phyloP scores from a whole-genome alignment of 768 basidiomycete species.

The Gyrodon lividus region DNA sequence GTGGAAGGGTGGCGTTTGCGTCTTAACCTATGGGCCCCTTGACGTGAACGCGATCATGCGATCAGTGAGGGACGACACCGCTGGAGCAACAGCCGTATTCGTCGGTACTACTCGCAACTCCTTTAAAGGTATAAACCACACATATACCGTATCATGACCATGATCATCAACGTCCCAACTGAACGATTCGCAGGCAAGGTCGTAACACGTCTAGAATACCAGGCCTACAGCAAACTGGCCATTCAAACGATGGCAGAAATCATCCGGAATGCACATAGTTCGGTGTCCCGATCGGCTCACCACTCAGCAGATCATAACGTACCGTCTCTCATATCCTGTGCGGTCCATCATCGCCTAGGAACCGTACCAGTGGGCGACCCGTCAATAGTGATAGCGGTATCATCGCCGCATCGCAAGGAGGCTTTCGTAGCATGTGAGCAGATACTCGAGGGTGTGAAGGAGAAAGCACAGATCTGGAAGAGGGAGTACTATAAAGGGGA shows the following conservation, averaged over 20 bases:
- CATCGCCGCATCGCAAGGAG: conserved; percentile 80
- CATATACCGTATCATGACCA: neutral
- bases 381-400: conserved; percentile 83
- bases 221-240: conserved; percentile 79
- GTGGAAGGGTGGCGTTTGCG: conserved; percentile 34
- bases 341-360: conserved; percentile 77
- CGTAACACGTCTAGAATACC: conserved; percentile 76
- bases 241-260: conserved; percentile 74
- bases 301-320: conserved; percentile 25
- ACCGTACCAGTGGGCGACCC: conserved; percentile 74
- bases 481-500: conserved; percentile 81
- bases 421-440: conserved; percentile 78
- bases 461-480: conserved; percentile 88
- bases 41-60: conserved; percentile 56
- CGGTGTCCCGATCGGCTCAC: conserved; percentile 44
- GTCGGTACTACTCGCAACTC: conserved; percentile 85
- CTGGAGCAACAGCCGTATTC: conserved; percentile 75
- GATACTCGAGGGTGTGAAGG: conserved; percentile 85
- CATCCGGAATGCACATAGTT: conserved; percentile 43
- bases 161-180: conserved; percentile 6
- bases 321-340: conserved; percentile 52
- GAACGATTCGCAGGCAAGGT: conserved; percentile 49
- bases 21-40: conserved; percentile 59
- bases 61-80: conserved; percentile 59
- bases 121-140: conserved; percentile 60